Evolutionary conservation across 2,329 filamentous ascomycete genomes (phyloP), one percentile per base, ranked within the genome.

Genomic region (Sarocladiaceae sp.): DNA sequence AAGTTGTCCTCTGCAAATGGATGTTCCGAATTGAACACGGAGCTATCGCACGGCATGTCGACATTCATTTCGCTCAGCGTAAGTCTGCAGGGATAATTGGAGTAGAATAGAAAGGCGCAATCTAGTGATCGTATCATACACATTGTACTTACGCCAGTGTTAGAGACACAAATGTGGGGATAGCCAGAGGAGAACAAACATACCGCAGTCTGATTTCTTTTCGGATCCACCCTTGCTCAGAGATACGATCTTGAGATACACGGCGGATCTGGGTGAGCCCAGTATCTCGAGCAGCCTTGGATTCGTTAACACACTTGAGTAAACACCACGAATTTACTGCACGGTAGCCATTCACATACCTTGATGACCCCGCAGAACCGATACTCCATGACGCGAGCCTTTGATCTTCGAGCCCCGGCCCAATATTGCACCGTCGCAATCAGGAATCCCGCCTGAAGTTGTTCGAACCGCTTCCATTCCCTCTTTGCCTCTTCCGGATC

Each of bases 91-190:
- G 34, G 34, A 16, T 39, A 39, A 19, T 39, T 39, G 19, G 34
- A 39, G 34, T 39, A 39, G 20, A 39, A 39, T 10, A 39, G 34
- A n/a, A 39, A 39, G 26, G 34, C 34, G 16, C 34, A 39, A 24
- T 39, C 34, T 13, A 39, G 34, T 39, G 34, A 39, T 21, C 34
- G 34, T 6, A 39, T 39, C 34, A 39, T 39, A 21, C 34, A 39
- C 34, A 39, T 39, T 39, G 34, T 39, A 4, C 34, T 39, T 23
- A 12, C 19, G 15, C 9, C 16, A 11, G 4, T 26, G 34, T 39
- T 39, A 39, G 34, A n/a, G 26, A 12, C 7, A 15, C 7, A 24
- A 11, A 6, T 24, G 9, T 21, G n/a, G 15, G n/a, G 19, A 9
- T 5, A 23, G 10, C 11, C 21, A 15, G 11, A 26, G 15, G 4